Conservation (phyloP, 139 green algal genomes). For the Spirogloea muscicola region DNA sequence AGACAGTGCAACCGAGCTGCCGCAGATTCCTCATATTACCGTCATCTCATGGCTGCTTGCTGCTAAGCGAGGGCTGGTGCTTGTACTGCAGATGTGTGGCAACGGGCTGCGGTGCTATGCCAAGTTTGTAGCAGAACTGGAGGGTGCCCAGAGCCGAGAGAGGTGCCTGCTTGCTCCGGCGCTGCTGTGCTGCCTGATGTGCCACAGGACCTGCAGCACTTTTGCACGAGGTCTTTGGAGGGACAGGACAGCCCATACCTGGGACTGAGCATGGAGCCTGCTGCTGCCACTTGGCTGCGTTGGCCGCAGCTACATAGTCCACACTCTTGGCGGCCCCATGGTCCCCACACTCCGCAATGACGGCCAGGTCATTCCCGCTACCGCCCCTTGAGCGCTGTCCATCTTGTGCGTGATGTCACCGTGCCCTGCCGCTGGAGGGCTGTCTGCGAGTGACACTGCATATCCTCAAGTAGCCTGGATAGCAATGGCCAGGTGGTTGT, state of each 20-base stretch:
- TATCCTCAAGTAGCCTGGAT: too few species aligned
- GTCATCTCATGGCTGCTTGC: too few species aligned
- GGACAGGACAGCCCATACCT: too few species aligned
- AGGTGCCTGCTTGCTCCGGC: background rate
- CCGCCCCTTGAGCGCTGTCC: background rate
- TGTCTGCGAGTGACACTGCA: too few species aligned
- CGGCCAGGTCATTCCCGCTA: constrained; percentile 55
- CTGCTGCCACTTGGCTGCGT: too few species aligned
- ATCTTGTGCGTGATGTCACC: background rate
- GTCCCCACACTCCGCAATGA: constrained; percentile 78
- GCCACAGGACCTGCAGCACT: background rate
- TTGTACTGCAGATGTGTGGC: constrained; percentile 93
- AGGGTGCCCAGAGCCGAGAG: too few species aligned
- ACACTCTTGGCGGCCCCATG: constrained; percentile 92
- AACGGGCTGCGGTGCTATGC: constrained; percentile 90
- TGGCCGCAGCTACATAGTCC: constrained; percentile 78
- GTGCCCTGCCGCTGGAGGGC: background rate
- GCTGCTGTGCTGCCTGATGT: background rate
- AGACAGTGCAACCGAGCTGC: too few species aligned
- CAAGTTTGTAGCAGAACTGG: constrained; percentile 29
- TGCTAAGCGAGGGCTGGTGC: too few species aligned
- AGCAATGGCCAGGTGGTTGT: constrained; percentile 86
- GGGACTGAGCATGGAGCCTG: too few species aligned
- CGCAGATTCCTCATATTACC: too few species aligned
- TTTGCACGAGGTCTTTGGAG: too few species aligned